phyloP scores from a whole-genome alignment of 148 eudicot genomes.

The Dysphania ambrosioides region DNA sequence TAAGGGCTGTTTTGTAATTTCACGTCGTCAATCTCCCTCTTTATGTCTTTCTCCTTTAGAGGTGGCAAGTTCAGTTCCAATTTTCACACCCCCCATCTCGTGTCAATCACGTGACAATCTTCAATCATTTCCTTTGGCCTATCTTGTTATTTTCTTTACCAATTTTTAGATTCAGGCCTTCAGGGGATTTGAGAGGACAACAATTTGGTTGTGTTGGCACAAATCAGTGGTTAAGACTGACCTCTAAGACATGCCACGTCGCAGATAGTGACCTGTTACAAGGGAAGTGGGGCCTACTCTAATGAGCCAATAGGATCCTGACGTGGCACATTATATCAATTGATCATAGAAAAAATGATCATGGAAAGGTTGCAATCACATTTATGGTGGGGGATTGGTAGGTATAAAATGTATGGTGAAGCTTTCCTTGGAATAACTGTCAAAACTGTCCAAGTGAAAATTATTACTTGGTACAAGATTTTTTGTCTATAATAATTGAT shows the following conservation, averaged over 20 bases:
- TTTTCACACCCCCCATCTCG: neutral
- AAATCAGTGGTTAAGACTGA: neutral
- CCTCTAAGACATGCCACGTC: slow-evolving; percentile 8
- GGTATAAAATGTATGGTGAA: slow-evolving; percentile 3
- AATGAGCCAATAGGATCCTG: neutral
- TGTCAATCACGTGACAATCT: neutral
- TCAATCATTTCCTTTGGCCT: slow-evolving; percentile 13
- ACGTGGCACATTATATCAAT: neutral
- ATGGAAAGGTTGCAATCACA: neutral
- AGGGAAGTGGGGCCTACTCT: neutral
- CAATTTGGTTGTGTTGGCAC: slow-evolving; percentile 9
- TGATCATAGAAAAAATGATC: neutral
- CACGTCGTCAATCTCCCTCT: neutral
- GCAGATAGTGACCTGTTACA: neutral
- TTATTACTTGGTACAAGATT: neutral
- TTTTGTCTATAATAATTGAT: neutral
- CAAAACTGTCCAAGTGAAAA: neutral
- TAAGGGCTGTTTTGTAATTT: neutral
- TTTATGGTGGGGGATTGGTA: no score
- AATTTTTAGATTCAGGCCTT: neutral
- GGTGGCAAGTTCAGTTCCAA: slow-evolving; percentile 6
- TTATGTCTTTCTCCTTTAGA: neutral
- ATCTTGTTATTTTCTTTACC: neutral
- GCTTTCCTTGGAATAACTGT: slow-evolving; percentile 7
- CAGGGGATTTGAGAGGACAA: neutral